Evolutionary conservation across 352 stramenopile genomes (phyloP), one percentile per base, ranked within the genome.

Genomic region (Phytophthora foliorum): DNA sequence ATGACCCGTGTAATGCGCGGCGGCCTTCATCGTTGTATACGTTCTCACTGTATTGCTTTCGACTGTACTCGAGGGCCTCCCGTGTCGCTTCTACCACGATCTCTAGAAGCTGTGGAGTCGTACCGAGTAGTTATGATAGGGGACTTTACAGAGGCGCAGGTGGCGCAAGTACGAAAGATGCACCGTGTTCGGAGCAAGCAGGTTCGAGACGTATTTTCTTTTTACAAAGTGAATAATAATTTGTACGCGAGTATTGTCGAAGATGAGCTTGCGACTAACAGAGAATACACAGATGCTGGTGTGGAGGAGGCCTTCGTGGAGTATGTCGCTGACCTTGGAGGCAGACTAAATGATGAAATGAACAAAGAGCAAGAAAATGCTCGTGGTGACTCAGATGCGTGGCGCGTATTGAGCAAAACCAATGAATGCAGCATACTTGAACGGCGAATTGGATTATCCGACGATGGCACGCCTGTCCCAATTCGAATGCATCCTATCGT

Each of bases 1-100:
- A 45, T 55, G 13, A 50, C 56, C 1, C 31, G 56, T 8, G 56
- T 50, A 7, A 63, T 63, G 56, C 44, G 56, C 6, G 56, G 44
- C 22, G 44, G 56, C 44, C 31, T 0, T 63, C 56, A 6, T n/a
- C n/a, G n/a, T n/a, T n/a, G n/a, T n/a, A n/a, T n/a, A n/a, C n/a
- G n/a, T n/a, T n/a, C n/a, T n/a, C 31, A 56, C 29, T 63, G 32
- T 22, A 46, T 63, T 14, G 56, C 31, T 1, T 50, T 56, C 21
- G 42, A 63, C 10, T 63, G 44, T 10, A 63, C 31, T 7, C 44
- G 21, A 7, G 56, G 31, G 1, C 56, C 56, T n/a, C 31, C 21
- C 0, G 31, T 29, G 14, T 34, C 11, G 0, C 21, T 63, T 27
- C 56, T 63, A 14, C 56, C 56, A 2, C 45, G 45, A 32, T 52